Evolutionary conservation across 352 stramenopile genomes (phyloP).

Genomic region (Thalassiosira allenii): DNA sequence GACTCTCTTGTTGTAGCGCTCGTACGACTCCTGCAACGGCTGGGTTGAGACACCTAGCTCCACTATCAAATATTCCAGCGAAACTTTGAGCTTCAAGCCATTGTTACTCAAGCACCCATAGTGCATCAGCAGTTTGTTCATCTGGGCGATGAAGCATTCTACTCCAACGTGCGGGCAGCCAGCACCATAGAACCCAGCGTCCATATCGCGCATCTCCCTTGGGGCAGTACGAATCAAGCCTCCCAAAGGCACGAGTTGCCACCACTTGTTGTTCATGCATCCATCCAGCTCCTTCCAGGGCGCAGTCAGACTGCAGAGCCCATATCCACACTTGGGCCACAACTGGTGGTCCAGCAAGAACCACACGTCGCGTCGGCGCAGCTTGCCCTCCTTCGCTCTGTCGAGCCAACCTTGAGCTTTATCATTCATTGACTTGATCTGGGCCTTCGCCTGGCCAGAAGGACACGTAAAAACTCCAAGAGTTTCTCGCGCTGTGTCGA

Average conservation of each 20-base stretch:
- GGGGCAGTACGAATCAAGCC: slow-evolving; percentile 1
- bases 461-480: slow-evolving; percentile 23
- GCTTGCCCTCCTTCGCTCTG: slow-evolving; percentile 4
- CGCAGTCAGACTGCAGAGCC: not conserved
- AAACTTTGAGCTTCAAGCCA: not conserved
- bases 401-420: slow-evolving; percentile 28
- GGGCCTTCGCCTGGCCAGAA: not conserved
- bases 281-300: not conserved
- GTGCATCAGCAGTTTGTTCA: slow-evolving; percentile 22
- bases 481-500: slow-evolving; percentile 7
- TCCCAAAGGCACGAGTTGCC: slow-evolving; percentile 1
- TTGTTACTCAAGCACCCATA: slow-evolving; percentile 8
- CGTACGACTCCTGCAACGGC: not conserved
- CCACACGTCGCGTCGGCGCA: slow-evolving; percentile 20
- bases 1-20: not conserved
- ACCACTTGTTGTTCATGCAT: not conserved
- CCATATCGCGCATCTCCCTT: not conserved
- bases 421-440: slow-evolving; percentile 10
- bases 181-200: slow-evolving; percentile 1
- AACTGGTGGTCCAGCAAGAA: slow-evolving; percentile 24
- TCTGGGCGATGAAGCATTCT: not conserved
- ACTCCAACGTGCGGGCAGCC: slow-evolving; percentile 1
- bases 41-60: not conserved
- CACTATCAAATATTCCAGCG: not conserved
- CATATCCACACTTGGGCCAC: slow-evolving; percentile 25